Evolutionary conservation across 2,329 filamentous ascomycete species (phyloP), one percentile per base, ranked within the genome.

Genomic region (Ophiostoma perfectum): DNA sequence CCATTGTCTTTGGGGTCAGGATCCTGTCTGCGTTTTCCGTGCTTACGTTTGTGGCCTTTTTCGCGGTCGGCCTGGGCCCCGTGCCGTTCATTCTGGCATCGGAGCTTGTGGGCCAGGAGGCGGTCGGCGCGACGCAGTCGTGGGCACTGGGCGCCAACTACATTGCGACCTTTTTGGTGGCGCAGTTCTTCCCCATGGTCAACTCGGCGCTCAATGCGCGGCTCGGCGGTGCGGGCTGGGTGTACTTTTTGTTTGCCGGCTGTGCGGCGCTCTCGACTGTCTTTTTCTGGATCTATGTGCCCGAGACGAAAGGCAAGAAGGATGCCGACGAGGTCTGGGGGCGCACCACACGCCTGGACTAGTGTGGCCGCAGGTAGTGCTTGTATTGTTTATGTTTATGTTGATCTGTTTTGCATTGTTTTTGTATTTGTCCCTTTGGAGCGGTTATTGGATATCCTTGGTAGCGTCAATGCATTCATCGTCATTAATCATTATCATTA

Each of bases 51-150:
- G 95, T 98, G 2, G 89, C 87, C 4, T 92, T 90, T 75, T 99
- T 97, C 73, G 95, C 91, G 0, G 85, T 97, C 14, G 95, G 95
- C 0, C 84, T 99, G 0, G 95, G 95, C 0, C 95, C 95, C 0
- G 92, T 99, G 0, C 95, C 95, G 0, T 99, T 98, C 78, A 96
- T 98, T 72, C 84, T 99, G 64, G 90, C 93, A 0, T 93, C 91
- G 1, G 95, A 98, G 78, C 85, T 98, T 2, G 95, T 98, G 0
- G 90, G 89, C 0, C 89, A 92, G 12, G 92, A 97, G 76, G 95
- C 94, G 0, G 93, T 97, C 0, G 93, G 94, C 1, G 92, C 94
- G 0, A 90, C 92, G 0, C 95, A 99, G 77, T 93, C 90, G 69
- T 96, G 93, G 85, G 91, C 90, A 0, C 79, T 98, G 38, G 92